phyloP scores from a whole-genome alignment of 257 asterid genomes.

The Handroanthus guayacan region DNA sequence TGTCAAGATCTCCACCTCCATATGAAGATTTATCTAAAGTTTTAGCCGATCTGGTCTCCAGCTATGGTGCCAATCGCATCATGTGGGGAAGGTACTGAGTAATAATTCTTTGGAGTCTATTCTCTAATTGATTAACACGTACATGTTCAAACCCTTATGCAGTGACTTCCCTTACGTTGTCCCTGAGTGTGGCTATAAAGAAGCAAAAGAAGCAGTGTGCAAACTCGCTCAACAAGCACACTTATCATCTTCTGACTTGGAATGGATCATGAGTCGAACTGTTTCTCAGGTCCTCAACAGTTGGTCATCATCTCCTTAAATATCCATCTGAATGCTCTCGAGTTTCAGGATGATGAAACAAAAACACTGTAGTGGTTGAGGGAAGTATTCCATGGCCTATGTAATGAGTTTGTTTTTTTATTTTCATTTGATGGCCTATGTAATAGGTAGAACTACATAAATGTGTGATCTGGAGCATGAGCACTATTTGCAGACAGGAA shows the following conservation, averaged over 20 bases:
- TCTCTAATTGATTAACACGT: neutral
- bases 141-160: conserved; percentile 32
- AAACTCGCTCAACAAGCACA: conserved; percentile 49
- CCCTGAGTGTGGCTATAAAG: conserved; percentile 79
- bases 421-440: too few species aligned
- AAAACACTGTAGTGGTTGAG: neutral
- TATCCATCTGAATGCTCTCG: neutral
- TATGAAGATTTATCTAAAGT: conserved; percentile 61
- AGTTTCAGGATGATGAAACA: neutral
- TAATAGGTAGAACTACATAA: neutral
- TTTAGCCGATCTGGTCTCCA: conserved; percentile 58
- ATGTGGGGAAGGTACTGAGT: conserved; percentile 93
- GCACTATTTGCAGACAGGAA: too few species aligned
- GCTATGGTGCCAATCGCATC: conserved; percentile 76
- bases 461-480: neutral
- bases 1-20: conserved; percentile 69
- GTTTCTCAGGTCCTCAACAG: conserved; percentile 51
- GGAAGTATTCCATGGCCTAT: neutral
- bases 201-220: conserved; percentile 66
- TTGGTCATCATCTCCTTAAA: conserved; percentile 39
- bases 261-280: conserved; percentile 83
- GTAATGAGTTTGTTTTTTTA: too few species aligned
- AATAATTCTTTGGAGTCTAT: neutral
- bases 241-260: conserved; percentile 58
- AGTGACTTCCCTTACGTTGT: conserved; percentile 83